Conservation (phyloP, 441 rosid genomes). For the Sinapis alba region DNA sequence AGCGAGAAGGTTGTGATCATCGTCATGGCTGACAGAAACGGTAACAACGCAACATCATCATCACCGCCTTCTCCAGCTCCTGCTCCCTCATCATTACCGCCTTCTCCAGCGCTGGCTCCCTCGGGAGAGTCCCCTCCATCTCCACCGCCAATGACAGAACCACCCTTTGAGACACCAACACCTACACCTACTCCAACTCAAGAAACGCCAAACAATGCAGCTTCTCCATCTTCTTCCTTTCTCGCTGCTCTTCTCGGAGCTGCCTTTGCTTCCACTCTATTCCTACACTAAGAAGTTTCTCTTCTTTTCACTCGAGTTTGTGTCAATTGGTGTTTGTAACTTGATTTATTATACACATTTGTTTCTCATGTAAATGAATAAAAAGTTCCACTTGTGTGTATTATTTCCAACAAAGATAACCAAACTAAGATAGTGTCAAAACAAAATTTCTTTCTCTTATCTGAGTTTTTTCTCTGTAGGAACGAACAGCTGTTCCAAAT, state of each 20-base stretch:
- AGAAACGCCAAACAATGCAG: slow-evolving; percentile 46
- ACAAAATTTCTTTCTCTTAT: slow-evolving; percentile 23
- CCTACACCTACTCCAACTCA: slow-evolving; percentile 55
- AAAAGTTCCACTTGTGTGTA: slow-evolving; percentile 27
- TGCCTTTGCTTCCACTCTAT: slow-evolving; percentile 52
- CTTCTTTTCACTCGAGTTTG: slow-evolving; percentile 20
- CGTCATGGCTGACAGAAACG: slow-evolving; percentile 77
- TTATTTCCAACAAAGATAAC: slow-evolving; percentile 11
- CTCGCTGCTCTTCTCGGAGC: slow-evolving; percentile 51
- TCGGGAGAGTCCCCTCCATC: slow-evolving; percentile 47
- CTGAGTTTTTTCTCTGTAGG: slow-evolving; percentile 19
- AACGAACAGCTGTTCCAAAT: slow-evolving; percentile 20
- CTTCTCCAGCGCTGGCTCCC: slow-evolving; percentile 66
- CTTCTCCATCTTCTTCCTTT: slow-evolving; percentile 42
- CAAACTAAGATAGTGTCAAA: slow-evolving; percentile 22
- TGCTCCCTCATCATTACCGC: slow-evolving; percentile 51
- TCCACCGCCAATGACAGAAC: slow-evolving; percentile 58
- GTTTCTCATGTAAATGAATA: slow-evolving; percentile 32
- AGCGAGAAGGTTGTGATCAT: slow-evolving; percentile 60
- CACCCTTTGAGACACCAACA: slow-evolving; percentile 48
- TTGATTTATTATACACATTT: slow-evolving; percentile 38
- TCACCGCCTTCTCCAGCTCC: slow-evolving; percentile 65
- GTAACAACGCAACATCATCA: slow-evolving; percentile 36
- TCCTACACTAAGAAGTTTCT: slow-evolving; percentile 42
- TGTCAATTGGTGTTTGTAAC: slow-evolving; percentile 30